phyloP scores from a whole-genome alignment of 192 early-diverging fungal species.

The Podila epicladia region DNA sequence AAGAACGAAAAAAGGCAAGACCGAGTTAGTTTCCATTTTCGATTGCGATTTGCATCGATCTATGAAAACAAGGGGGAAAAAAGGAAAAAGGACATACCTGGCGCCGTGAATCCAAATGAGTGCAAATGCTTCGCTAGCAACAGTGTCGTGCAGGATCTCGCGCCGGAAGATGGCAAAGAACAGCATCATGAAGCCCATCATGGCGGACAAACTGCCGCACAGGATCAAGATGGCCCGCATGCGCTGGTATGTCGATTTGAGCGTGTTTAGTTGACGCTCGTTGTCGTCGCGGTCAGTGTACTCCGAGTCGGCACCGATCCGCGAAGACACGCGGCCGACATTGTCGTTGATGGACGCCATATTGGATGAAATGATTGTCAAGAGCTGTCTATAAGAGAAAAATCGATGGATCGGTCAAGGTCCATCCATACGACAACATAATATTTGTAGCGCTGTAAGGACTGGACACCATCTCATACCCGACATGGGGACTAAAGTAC shows the following conservation, averaged over 20 bases:
- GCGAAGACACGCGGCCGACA: slow-evolving; percentile 35
- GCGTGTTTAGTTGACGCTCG: slow-evolving; percentile 41
- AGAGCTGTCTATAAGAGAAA: slow-evolving; percentile 25
- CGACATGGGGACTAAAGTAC: background rate
- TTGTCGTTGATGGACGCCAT: slow-evolving; percentile 51
- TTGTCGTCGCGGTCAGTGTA: slow-evolving; percentile 49
- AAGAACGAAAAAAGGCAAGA: background rate
- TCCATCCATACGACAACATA: background rate
- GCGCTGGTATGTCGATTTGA: slow-evolving; percentile 44
- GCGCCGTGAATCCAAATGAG: slow-evolving; percentile 49
- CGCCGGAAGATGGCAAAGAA: slow-evolving; percentile 44
- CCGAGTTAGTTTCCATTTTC: no score
- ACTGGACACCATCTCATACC: no score
- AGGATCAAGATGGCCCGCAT: slow-evolving; percentile 40
- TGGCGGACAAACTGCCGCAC: slow-evolving; percentile 40
- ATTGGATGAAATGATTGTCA: slow-evolving; percentile 51
- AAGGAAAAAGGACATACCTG: slow-evolving; percentile 12
- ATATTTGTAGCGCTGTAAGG: background rate
- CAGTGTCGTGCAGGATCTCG: slow-evolving; percentile 33
- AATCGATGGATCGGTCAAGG: background rate
- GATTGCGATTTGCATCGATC: no score
- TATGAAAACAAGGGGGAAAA: background rate
- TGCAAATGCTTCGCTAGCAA: slow-evolving; percentile 34
- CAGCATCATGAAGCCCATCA: slow-evolving; percentile 51
- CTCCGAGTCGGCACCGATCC: slow-evolving; percentile 44